A percentile compares a stretch with the other conserved stretches of the same genome.
These are phyloP conservation scores for Entrophospora sp. DNA, from an alignment of 192 early-diverging fungal genomes.

Conservation along the genomic window DNA sequence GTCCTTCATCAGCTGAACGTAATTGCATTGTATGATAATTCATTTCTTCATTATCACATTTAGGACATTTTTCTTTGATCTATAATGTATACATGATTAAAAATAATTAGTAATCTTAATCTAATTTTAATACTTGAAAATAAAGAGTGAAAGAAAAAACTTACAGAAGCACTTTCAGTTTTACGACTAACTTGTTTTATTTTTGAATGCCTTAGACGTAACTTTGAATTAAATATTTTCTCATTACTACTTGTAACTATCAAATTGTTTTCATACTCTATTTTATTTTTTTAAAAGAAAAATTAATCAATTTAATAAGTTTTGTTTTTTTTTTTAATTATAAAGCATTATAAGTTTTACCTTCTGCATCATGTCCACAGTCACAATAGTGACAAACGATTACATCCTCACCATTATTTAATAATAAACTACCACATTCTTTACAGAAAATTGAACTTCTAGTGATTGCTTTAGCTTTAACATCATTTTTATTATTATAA, in stretches of 20 bases:
- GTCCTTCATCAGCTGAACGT: slow-evolving; percentile 97
- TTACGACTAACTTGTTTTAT: slow-evolving; percentile 31
- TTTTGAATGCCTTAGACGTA: slow-evolving; percentile 48
- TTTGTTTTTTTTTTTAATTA: not conserved
- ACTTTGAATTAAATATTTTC: slow-evolving; percentile 69
- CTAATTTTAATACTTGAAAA: no score
- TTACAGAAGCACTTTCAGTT: slow-evolving; percentile 43
- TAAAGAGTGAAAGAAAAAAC: not conserved
- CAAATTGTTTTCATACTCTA: slow-evolving; percentile 71
- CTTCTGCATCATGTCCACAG: not conserved
- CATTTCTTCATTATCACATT: slow-evolving; percentile 91
- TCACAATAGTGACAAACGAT: not conserved
- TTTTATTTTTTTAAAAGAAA: not conserved
- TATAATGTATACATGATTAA: slow-evolving; percentile 14
- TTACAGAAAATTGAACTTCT: no score
- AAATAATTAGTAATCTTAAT: no score
- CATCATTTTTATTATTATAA: no score
- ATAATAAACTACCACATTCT: not conserved
- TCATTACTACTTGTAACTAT: slow-evolving; percentile 71
- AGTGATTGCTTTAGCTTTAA: no score
- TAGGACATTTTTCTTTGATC: slow-evolving; percentile 94
- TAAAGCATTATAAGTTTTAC: not conserved
- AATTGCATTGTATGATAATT: slow-evolving; percentile 94
- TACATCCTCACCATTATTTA: not conserved
- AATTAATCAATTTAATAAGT: not conserved